phyloP scores from a whole-genome alignment of 768 basidiomycete species.

The Multifurca ochricompacta region DNA sequence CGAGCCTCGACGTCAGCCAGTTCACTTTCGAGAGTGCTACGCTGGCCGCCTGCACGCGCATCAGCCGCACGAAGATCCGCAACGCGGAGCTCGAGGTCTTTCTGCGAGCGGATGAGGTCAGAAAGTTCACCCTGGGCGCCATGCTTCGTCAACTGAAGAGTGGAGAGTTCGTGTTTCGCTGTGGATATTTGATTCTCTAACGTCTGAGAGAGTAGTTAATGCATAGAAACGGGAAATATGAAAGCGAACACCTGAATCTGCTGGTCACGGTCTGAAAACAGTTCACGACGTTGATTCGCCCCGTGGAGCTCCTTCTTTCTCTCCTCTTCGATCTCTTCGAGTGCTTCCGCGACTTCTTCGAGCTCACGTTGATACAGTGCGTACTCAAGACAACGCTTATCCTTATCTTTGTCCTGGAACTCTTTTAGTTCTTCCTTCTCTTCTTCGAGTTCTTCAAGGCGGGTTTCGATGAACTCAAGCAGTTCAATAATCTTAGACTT shows the following conservation, averaged over 20 bases:
- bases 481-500: conserved; percentile 86
- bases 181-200: conserved; percentile 68
- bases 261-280: conserved; percentile 77
- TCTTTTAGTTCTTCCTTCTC: conserved; percentile 98
- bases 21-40: conserved; percentile 57
- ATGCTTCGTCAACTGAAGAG: conserved; percentile 57
- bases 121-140: conserved; percentile 79
- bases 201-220: conserved; percentile 36
- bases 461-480: conserved; percentile 83
- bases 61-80: conserved; percentile 66
- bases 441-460: conserved; percentile 87
- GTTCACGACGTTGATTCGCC: conserved; percentile 73
- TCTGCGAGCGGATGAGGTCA: conserved; percentile 76
- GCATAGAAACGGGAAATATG: background rate
- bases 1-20: conserved; percentile 50
- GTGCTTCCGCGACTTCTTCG: conserved; percentile 75
- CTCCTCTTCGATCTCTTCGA: conserved; percentile 84
- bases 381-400: conserved; percentile 90
- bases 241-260: conserved; percentile 60
- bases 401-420: conserved; percentile 93
- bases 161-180: conserved; percentile 62
- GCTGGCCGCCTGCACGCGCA: conserved; percentile 55
- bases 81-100: conserved; percentile 80
- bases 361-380: conserved; percentile 88
- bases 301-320: conserved; percentile 74